Base-by-base conservation (phyloP, 805 yeast genomes). In the Brettanomyces nanus region DNA sequence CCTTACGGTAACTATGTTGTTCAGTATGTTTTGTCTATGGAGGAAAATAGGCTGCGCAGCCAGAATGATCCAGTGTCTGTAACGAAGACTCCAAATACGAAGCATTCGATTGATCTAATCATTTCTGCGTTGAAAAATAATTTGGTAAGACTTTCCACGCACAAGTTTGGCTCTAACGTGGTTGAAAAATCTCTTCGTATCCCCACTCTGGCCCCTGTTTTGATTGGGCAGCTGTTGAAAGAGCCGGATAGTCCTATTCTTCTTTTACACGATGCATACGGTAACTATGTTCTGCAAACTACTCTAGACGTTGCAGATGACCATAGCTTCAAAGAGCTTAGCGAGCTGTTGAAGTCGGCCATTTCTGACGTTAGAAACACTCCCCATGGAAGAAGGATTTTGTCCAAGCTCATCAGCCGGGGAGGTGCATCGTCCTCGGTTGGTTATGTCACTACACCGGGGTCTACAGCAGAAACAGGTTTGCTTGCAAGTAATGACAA, bases 1-100 rank as follows among this genome's bases (percentile, higher is more conserved):
- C 97, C 97, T 11, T 92, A 84, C 63, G 98, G 98, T 26, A 92
- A 92, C 59, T 92, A 92, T 59, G 97, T 92, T 36, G 87, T 92
- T 36, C 98, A 92, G 61, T 90, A 92, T 53, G 95, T 92, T 18
- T 65, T 84, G 45, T 56, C 56, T 33, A 58, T 58, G 61, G 63
- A 58, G 46, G 63, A 58, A 43, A 52, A 53, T 35, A 51, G 63
- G 38, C 43, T 58, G 31, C 52, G 61, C 36, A 44, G 49, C 22
- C 52, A 48, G 37, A 54, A 49, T 41, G 56, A 51, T 40, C 47
- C 51, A n/a, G 38, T 28, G 9, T 41, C 58, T 3, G 31, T 44
- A 6, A 25, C 45, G 19, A 46, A 45, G 26, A 46, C 53, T 38
- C 58, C 62, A 18, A 52, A 58, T 38, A 56, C 59, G 21, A 47